Evolutionary conservation across 139 green algal species (phyloP).

Genomic region (Chlorella sp.): DNA sequence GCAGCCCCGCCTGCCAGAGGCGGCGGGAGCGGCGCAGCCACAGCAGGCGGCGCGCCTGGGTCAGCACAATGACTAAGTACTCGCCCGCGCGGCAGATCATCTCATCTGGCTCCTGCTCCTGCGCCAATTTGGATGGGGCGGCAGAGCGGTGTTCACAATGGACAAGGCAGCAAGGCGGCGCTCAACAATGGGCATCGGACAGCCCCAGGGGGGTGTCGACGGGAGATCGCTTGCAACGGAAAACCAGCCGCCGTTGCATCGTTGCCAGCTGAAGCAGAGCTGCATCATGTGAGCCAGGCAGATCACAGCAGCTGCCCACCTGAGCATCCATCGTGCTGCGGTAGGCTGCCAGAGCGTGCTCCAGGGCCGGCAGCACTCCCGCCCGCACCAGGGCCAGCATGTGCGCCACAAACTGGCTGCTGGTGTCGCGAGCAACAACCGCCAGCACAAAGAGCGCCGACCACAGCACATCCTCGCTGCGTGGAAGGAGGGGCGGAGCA

Average conservation of each 20-base stretch:
- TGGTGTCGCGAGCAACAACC: conserved; percentile 58
- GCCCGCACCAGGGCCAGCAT: conserved; percentile 29
- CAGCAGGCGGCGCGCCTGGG: conserved; percentile 19
- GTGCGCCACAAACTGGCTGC: conserved; percentile 19
- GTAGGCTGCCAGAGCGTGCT: conserved; percentile 20
- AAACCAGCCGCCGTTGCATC: no score
- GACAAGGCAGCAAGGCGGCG: background rate
- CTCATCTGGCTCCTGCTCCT: conserved; percentile 43
- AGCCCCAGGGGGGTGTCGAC: no score
- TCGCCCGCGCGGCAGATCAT: conserved; percentile 59
- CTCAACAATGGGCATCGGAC: no score
- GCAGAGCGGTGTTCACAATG: background rate
- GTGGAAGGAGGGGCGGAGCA: background rate
- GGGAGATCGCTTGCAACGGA: no score
- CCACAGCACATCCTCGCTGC: conserved; percentile 35
- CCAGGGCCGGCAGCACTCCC: conserved; percentile 48
- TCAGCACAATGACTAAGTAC: conserved; percentile 46
- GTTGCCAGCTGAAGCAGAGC: no score
- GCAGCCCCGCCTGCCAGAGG: background rate
- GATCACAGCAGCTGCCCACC: background rate
- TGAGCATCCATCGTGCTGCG: background rate
- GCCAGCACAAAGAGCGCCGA: conserved; percentile 34
- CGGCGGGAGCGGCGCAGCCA: conserved; percentile 2
- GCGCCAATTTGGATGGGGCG: background rate
- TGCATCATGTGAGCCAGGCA: background rate